Evolutionary conservation across 164 flowering plant species (phyloP), one percentile per base, ranked within the genome.

Genomic region (Stephania japonica): DNA sequence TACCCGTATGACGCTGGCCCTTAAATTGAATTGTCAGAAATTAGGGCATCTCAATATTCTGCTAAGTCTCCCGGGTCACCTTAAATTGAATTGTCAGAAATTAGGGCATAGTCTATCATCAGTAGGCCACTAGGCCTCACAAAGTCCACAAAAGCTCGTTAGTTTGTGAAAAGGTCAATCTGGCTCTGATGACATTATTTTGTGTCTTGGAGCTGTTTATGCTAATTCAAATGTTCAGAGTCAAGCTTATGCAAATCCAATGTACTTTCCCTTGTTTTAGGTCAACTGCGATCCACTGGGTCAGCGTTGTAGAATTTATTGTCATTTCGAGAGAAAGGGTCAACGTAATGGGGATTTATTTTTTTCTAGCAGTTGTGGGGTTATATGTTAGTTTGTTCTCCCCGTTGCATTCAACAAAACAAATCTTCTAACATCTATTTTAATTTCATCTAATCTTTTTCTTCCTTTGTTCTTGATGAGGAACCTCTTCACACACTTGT

Each of bases 401-500:
- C 44, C 12, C n/a, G 53, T 49, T 62, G 50, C 68, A 10, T 65
- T 72, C 47, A 24, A 53, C 41, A 77, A 59, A 47, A 12, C 16
- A 69, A 63, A 42, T 32, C 53, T 32, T 73, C 49, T 72, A 62
- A 43, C 24, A 63, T 43, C 38, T 24, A 56, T 49, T 59, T 63
- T 49, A 43, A 47, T 13, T 42, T 64, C 61, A 42, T 23, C 50
- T 49, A 65, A 32, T 27, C 18, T 3, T 50, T 38, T 38, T 32
- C n/a, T 42, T 56, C 25, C 21, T 12, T 64, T 63, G 59, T 64
- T 73, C 47, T 69, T 7, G 64, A 69, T 77, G 69, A 70, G 38
- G 70, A 77, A 50, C 56, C 65, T 77, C 44, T 71, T 71, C 49
- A 67, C 24, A 59, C 68, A 27, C 24, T 24, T 42, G 23, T 74